Base-by-base conservation (phyloP, 2,329 filamentous ascomycete genomes). In the Sporothrix sp. region DNA sequence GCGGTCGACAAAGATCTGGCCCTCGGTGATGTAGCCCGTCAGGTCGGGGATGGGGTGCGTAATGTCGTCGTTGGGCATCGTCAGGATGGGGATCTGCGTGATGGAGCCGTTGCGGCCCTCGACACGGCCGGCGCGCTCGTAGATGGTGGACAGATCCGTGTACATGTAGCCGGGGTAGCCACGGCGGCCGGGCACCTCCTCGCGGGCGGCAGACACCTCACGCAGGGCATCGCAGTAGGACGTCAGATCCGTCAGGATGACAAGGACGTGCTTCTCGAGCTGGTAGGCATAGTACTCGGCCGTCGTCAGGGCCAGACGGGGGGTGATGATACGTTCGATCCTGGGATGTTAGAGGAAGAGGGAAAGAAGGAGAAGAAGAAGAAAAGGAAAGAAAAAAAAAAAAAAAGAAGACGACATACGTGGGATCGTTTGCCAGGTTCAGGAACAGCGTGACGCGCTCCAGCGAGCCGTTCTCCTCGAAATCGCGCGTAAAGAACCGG, bases 161-260 rank as follows among this genome's bases (percentile, higher is more conserved):
- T 98, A 98, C 93, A 98, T 98, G 79, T 98, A 98, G 87, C 93
- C 93, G 49, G 93, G 93, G 75, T 93, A 98, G 79, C 93, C 93
- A 82, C 93, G 91, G 69, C 93, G 91, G 78, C 93, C 93, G 36
- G 93, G 93, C 38, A 98, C 93, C 82, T 98, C 93, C 78, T 98
- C 93, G 74, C 93, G 82, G 48, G 93, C 93, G 50, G 93, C 91
- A 13, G 93, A 98, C 46, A 98, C 93, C 72, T 98, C 93, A 80
- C 93, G 93, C 58, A 98, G 84, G 58, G 93, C 94, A 69, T 98
- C 93, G 69, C 94, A 98, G 78, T 98, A 98, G 45, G 93, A 89
- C 1, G 93, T 93, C 61, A 98, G 74, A 78, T 98, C 93, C 50
- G 94, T 98, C 66, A 98, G 82, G 70, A 98, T 98, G 65, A 98